Conservation (phyloP, 2,329 filamentous ascomycete species). For the Endothia cerciana region DNA sequence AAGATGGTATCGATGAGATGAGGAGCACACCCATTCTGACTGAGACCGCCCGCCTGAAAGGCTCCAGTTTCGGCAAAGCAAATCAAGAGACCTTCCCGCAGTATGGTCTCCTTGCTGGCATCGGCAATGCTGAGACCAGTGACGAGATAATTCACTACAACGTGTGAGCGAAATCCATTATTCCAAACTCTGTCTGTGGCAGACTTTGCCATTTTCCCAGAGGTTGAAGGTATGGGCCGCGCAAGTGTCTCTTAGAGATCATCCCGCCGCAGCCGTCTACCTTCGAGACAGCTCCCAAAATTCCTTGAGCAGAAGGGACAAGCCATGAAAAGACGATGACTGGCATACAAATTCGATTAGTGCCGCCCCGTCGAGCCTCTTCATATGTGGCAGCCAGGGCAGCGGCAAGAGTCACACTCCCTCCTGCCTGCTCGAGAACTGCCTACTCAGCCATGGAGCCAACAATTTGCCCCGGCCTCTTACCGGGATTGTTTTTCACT, state of each 20-base stretch:
- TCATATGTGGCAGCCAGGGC: conserved; percentile 68
- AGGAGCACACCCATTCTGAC: conserved; percentile 39
- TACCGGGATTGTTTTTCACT: conserved; percentile 68
- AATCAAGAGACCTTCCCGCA: conserved; percentile 34
- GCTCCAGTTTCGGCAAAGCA: conserved; percentile 6
- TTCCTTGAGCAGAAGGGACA: neutral
- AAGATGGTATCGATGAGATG: conserved; percentile 37
- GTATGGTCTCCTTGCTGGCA: conserved; percentile 38
- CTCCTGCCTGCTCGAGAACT: conserved; percentile 61
- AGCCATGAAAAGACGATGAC: neutral
- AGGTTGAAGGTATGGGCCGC: too few relatives aligned
- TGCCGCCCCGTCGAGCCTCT: conserved; percentile 57
- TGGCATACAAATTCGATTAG: neutral
- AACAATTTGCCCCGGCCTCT: conserved; percentile 55
- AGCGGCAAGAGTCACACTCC: conserved; percentile 67
- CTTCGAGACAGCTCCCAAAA: neutral
- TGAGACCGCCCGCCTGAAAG: conserved; percentile 34
- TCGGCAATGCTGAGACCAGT: conserved; percentile 19
- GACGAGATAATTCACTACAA: conserved; percentile 50
- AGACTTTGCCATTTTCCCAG: too few relatives aligned
- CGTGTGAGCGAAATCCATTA: conserved; percentile 32
- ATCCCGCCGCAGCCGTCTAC: neutral
- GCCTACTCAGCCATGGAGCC: conserved; percentile 49
- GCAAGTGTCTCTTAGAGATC: neutral
- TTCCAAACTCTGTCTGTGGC: neutral